Base-by-base conservation (phyloP, 2,329 filamentous ascomycete species). In the Harringtonia aguacate region DNA sequence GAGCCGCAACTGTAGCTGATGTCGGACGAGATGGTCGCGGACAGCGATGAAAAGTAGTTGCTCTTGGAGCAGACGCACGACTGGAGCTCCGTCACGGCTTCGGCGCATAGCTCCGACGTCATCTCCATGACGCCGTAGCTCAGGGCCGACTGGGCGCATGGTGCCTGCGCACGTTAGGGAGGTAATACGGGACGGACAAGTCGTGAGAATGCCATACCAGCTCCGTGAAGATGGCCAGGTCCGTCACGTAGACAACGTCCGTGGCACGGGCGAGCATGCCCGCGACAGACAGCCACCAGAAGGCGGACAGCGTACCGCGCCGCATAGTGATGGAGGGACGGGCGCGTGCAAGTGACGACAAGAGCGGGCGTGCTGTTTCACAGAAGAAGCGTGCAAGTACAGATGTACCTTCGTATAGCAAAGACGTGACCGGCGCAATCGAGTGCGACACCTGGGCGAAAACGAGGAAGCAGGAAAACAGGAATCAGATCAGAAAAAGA, bases 1-100 rank as follows among this genome's bases (percentile, higher is more conserved):
- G 55, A 55, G 24, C 68, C 68, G 48, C 72, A 76, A 36, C 55
- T 62, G 34, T 58, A 61, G 45, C 58, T 62, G 21, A 75, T 53
- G 5, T 61, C 64, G 14, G 45, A 52, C 10, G 64, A 66, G 20
- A 75, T 58, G 7, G 49, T 53, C 2, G 59, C 56, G 14, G 59
- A 57, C 43, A 75, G 54, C 4, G 61, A 57, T 4, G 56, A 59
- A 15, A 61, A 57, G 47, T 65, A 64, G 39, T 60, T 62, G 48
- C 64, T 62, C 53, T 72, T 69, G 14, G 66, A 67, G 58, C 72
- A 77, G n/a, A 73, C 62, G 46, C 73, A 77, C 9, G 64, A 66
- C 49, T 75, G 70, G 9, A 76, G 56, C 5, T 61, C 65, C 5
- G 63, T 61, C 14, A 64, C 65, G 6, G 56, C 65, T 22, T 65